These are phyloP conservation scores for Populus pruinosa DNA, from an alignment of 345 rosid genomes.

Conservation along the genomic window DNA sequence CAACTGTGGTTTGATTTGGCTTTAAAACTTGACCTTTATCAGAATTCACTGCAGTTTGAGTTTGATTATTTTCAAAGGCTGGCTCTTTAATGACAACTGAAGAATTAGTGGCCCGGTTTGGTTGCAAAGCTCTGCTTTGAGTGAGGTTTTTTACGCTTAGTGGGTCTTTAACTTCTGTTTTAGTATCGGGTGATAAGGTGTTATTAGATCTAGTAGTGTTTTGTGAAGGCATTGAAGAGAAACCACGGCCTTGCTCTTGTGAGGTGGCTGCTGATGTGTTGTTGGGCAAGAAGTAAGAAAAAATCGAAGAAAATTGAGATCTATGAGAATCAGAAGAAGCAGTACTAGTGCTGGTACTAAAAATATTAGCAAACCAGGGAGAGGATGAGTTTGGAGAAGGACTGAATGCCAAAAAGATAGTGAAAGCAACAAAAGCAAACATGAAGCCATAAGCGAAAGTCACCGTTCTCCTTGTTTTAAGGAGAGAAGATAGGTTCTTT, in stretches of 20 bases:
- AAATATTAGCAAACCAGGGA: slow-evolving; percentile 52
- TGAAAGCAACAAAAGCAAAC: slow-evolving; percentile 60
- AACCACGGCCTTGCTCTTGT: slow-evolving; percentile 4
- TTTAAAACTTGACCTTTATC: slow-evolving; percentile 22
- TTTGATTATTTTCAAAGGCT: slow-evolving; percentile 4
- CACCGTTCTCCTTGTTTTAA: slow-evolving; percentile 50
- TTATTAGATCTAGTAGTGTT: slow-evolving; percentile 23
- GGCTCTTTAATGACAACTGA: slow-evolving; percentile 7
- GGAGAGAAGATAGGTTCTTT: slow-evolving; percentile 37
- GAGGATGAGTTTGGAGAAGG: slow-evolving; percentile 57
- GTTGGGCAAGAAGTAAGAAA: slow-evolving; percentile 44
- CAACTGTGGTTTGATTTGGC: slow-evolving; percentile 25
- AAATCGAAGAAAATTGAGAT: slow-evolving; percentile 56
- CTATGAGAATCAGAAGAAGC: slow-evolving; percentile 34
- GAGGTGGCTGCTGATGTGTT: slow-evolving; percentile 10
- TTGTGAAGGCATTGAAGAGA: slow-evolving; percentile 20
- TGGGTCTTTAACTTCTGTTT: background rate
- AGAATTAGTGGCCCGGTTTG: slow-evolving; percentile 13
- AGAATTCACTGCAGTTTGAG: slow-evolving; percentile 10
- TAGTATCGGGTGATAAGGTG: slow-evolving; percentile 8
- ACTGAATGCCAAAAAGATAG: slow-evolving; percentile 59
- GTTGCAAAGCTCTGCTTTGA: slow-evolving; percentile 8
- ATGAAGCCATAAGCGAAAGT: slow-evolving; percentile 61
- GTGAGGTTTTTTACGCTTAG: slow-evolving; percentile 18
- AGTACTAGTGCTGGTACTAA: slow-evolving; percentile 16